Percentiles rank a stretch among this genome's conserved stretches.
Evolutionary conservation across 2,329 filamentous ascomycete species (phyloP).

Genomic region (Emergomyces pasteurianus): DNA sequence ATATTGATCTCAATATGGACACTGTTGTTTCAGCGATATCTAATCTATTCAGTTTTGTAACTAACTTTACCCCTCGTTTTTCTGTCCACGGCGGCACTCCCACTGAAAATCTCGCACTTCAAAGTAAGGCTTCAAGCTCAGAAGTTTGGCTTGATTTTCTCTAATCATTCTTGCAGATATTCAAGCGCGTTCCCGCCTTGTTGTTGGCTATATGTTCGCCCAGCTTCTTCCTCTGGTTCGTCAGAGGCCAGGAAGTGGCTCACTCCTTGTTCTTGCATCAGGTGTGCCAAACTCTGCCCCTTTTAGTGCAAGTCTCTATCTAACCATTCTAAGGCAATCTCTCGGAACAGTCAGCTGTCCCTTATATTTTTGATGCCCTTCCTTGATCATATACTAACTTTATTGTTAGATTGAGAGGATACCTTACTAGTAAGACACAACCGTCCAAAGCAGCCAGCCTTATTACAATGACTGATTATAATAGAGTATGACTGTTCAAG

Average conservation of each 20-base stretch:
- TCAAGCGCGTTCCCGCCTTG: slow-evolving; percentile 1
- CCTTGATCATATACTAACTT: neutral
- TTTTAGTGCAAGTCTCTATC: neutral
- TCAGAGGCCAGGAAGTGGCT: slow-evolving; percentile 6
- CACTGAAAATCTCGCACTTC: slow-evolving; percentile 18
- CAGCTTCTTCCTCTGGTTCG: slow-evolving; percentile 2
- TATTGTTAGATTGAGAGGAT: slow-evolving; percentile 1
- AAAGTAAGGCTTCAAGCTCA: slow-evolving; percentile 18
- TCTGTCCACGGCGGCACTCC: slow-evolving; percentile 48
- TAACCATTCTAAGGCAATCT: slow-evolving; percentile 43
- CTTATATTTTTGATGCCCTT: neutral
- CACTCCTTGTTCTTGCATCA: slow-evolving; percentile 51
- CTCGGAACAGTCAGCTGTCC: neutral
- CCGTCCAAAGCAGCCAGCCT: neutral
- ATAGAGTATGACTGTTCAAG: slow-evolving; percentile 52
- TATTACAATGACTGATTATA: slow-evolving; percentile 35
- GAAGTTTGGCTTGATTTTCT: neutral
- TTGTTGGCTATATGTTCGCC: slow-evolving; percentile 4
- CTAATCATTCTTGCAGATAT: neutral
- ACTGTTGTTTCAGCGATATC: slow-evolving; percentile 38
- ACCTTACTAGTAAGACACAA: neutral
- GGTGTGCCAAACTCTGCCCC: slow-evolving; percentile 14
- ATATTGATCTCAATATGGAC: slow-evolving; percentile 62
- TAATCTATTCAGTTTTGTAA: slow-evolving; percentile 36
- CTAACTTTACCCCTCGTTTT: slow-evolving; percentile 48